Evolutionary conservation across 371 early-diverging fungal genomes (phyloP).

Genomic region (Funneliformis caledonium): DNA sequence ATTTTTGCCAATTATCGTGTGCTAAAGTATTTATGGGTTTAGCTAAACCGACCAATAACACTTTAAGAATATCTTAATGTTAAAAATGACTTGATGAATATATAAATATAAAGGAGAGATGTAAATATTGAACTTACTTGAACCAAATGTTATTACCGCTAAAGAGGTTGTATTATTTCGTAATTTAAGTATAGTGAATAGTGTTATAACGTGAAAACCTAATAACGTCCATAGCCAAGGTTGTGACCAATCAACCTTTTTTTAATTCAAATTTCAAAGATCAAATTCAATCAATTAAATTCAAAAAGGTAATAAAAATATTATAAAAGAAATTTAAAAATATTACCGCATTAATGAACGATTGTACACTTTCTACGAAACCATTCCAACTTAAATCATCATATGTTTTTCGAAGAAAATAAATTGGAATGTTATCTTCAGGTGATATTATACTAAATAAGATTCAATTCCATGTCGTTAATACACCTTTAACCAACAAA

Average conservation of each 20-base stretch:
- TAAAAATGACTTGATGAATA: background rate
- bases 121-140: background rate
- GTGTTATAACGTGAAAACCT: conserved; percentile 7
- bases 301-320: background rate
- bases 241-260: conserved; percentile 32
- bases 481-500: background rate
- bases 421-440: background rate
- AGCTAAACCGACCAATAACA: background rate
- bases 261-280: background rate
- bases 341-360: conserved; percentile 6
- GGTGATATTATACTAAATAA: background rate
- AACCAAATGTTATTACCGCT: conserved; percentile 9
- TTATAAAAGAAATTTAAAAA: background rate
- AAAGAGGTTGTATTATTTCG: conserved; percentile 9
- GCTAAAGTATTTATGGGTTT: conserved; percentile 25
- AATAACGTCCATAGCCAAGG: conserved; percentile 15
- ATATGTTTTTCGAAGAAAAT: background rate
- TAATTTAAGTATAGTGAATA: background rate
- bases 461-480: background rate
- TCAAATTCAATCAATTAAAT: background rate
- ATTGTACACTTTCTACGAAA: conserved; percentile 1
- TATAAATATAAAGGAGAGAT: background rate
- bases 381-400: background rate
- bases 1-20: conserved; percentile 9
- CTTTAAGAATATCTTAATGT: background rate